Evolutionary conservation across 1,284 basidiomycete species (phyloP).

Genomic region (Marasmius oreades): DNA sequence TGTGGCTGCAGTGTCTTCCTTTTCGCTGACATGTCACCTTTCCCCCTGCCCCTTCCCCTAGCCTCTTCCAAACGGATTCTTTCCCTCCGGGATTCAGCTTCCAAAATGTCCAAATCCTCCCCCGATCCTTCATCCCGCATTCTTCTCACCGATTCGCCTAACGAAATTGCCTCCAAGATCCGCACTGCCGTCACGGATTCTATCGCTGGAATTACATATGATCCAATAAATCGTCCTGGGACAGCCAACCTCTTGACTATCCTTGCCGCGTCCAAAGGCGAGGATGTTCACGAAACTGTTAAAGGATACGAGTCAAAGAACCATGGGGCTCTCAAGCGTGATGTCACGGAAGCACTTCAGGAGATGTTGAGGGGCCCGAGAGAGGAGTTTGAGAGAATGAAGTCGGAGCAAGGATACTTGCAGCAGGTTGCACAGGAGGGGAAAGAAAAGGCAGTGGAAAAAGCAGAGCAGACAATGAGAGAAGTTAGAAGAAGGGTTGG

Average conservation of each 20-base stretch:
- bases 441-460: constrained; percentile 56
- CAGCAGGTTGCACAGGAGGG: constrained; percentile 63
- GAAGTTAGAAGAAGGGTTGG: constrained; percentile 71
- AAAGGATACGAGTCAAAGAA: constrained; percentile 51
- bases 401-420: constrained; percentile 61
- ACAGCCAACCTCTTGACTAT: constrained; percentile 83
- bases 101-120: constrained; percentile 96
- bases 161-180: constrained; percentile 70
- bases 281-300: constrained; percentile 46
- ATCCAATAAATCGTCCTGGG: constrained; percentile 75
- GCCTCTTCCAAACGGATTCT: constrained; percentile 77
- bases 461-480: constrained; percentile 61
- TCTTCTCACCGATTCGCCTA: constrained; percentile 73
- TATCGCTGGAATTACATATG: constrained; percentile 67
- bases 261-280: constrained; percentile 62
- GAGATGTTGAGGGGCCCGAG: constrained; percentile 69
- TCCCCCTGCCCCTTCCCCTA: constrained; percentile 26
- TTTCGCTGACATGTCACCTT: too few relatives aligned
- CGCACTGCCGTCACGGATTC: constrained; percentile 86
- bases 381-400: constrained; percentile 63
- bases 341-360: constrained; percentile 72
- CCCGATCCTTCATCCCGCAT: constrained; percentile 82
- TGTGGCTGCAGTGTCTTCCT: too few relatives aligned
- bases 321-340: constrained; percentile 70
- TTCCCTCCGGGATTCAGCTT: constrained; percentile 79